Evolutionary conservation across 106 monocot genomes (phyloP).

Genomic region (Chionographis japonica): DNA sequence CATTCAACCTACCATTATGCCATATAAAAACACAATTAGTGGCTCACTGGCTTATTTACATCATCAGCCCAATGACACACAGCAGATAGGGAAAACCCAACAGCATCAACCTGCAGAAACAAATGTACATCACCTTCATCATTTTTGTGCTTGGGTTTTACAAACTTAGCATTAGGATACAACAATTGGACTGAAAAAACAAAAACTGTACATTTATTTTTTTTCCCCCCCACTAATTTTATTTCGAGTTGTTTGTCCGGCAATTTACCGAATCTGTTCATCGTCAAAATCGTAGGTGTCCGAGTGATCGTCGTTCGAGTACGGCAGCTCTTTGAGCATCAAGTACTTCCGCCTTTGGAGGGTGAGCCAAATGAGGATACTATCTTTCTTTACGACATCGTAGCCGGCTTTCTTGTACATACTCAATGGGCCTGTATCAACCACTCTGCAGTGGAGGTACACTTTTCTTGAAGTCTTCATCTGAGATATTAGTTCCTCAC

Average conservation of each 20-base stretch:
- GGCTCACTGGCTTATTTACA: too few species aligned
- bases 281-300: not conserved
- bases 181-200: too few species aligned
- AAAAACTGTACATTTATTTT: not conserved
- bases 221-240: not conserved
- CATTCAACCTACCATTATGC: too few species aligned
- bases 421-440: constrained; percentile 17
- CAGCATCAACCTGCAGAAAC: too few species aligned
- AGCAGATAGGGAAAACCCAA: too few species aligned
- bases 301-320: not conserved
- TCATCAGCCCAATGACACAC: too few species aligned
- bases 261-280: not conserved
- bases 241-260: too few species aligned
- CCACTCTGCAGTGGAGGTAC: constrained; percentile 30
- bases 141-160: too few species aligned
- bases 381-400: constrained; percentile 14
- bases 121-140: too few species aligned
- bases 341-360: constrained; percentile 30
- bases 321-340: constrained; percentile 23
- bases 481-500: constrained; percentile 25
- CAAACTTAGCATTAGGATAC: too few species aligned
- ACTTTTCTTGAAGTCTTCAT: constrained; percentile 14
- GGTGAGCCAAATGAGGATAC: constrained; percentile 18
- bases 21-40: too few species aligned
- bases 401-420: constrained; percentile 34